Conservation (phyloP, 176 grass and related monocot genomes). For the Carex kokanica region DNA sequence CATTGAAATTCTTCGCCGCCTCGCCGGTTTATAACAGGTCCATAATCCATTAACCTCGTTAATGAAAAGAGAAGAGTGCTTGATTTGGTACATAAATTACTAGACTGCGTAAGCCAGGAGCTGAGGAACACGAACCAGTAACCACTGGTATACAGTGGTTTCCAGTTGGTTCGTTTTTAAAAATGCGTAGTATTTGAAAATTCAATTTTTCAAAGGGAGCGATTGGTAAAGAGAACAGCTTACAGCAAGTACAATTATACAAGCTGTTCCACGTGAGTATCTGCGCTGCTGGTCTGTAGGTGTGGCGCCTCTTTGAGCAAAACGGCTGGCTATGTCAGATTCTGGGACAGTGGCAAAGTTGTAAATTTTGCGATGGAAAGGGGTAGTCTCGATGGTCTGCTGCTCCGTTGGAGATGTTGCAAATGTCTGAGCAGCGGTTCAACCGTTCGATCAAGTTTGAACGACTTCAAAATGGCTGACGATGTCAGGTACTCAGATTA, state of each 20-base stretch:
- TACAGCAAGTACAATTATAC: slow-evolving; percentile 13
- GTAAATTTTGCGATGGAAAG: neutral
- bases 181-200: neutral
- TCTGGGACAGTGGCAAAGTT: neutral
- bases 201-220: neutral
- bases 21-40: neutral
- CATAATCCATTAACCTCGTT: neutral
- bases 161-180: slow-evolving; percentile 1
- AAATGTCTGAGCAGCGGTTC: neutral
- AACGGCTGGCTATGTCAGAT: neutral
- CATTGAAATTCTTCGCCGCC: no score
- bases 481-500: no score
- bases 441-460: neutral
- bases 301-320: neutral
- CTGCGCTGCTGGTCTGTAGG: slow-evolving; percentile 12
- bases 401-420: no score
- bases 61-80: neutral
- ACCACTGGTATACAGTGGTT: neutral
- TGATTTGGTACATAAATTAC: no score
- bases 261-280: slow-evolving; percentile 28
- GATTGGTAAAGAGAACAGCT: neutral
- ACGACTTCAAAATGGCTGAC: neutral
- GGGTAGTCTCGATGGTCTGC: neutral
- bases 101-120: no score
- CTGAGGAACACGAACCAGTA: no score